Conservation (phyloP, 2,329 filamentous ascomycete species). For the Epichloe elymi region DNA sequence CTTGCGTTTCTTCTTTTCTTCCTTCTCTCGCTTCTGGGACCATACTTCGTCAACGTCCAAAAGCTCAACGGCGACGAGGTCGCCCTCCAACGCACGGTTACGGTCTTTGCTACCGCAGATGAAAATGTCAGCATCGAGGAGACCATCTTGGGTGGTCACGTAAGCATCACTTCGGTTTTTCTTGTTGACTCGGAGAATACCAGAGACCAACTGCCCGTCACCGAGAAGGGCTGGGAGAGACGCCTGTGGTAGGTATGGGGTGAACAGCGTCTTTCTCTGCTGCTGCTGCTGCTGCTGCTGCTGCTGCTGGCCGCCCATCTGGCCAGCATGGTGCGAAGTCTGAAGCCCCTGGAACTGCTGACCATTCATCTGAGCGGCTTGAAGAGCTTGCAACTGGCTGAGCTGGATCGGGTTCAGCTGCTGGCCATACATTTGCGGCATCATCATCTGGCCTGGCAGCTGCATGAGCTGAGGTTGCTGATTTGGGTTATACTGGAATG, state of each 20-base stretch:
- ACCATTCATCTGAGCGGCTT: conserved; percentile 72
- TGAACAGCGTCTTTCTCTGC: conserved; percentile 96
- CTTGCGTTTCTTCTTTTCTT: conserved; percentile 99
- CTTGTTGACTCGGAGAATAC: conserved; percentile 96
- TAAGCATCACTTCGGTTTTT: conserved; percentile 99
- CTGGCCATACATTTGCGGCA: conserved; percentile 78
- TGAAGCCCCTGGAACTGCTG: conserved; percentile 58
- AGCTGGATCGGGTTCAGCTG: conserved; percentile 80
- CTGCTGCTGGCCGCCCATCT: conserved; percentile 48
- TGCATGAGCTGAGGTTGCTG: conserved; percentile 75
- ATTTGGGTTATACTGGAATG: conserved; percentile 70
- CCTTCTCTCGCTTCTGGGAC: conserved; percentile 97
- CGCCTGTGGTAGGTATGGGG: conserved; percentile 90
- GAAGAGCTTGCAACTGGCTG: conserved; percentile 80
- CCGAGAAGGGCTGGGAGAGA: conserved; percentile 80
- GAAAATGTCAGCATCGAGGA: conserved; percentile 94
- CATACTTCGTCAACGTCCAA: conserved; percentile 97
- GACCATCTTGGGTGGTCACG: conserved; percentile 77
- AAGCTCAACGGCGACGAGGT: conserved; percentile 88
- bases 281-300: conserved; percentile 66
- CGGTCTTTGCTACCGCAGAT: conserved; percentile 99
- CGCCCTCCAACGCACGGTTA: conserved; percentile 90
- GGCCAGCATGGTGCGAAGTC: conserved; percentile 60
- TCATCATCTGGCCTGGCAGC: conserved; percentile 74
- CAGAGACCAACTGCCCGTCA: conserved; percentile 88